Evolutionary conservation across 257 asterid genomes (phyloP).

Genomic region (Fraxinus anomala): DNA sequence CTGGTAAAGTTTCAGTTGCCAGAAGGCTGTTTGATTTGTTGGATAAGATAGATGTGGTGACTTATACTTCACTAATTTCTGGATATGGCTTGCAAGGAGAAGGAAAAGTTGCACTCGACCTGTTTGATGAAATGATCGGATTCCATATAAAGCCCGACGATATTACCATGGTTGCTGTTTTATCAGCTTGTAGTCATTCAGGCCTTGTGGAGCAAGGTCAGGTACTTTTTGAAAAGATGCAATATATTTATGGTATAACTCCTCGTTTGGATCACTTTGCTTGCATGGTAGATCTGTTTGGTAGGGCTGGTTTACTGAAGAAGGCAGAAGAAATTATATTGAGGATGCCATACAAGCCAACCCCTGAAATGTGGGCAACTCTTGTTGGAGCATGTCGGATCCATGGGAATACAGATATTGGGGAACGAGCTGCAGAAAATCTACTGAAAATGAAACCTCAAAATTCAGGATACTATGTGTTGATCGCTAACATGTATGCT

Average conservation of each 20-base stretch:
- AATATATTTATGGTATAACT: slow-evolving; percentile 44
- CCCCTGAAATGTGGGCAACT: slow-evolving; percentile 83
- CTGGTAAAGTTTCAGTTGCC: slow-evolving; percentile 70
- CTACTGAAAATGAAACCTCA: slow-evolving; percentile 65
- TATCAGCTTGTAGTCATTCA: slow-evolving; percentile 92
- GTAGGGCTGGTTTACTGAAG: slow-evolving; percentile 70
- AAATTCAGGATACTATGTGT: slow-evolving; percentile 70
- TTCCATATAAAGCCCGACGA: slow-evolving; percentile 67
- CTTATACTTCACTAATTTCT: slow-evolving; percentile 35
- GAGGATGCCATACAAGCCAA: slow-evolving; percentile 66
- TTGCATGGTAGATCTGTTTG: slow-evolving; percentile 86
- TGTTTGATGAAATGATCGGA: slow-evolving; percentile 68
- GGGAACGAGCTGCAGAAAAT: slow-evolving; percentile 90
- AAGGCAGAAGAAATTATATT: slow-evolving; percentile 57
- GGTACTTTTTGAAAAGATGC: slow-evolving; percentile 63
- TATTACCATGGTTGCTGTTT: slow-evolving; percentile 70
- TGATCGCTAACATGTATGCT: slow-evolving; percentile 89
- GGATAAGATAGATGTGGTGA: slow-evolving; percentile 64
- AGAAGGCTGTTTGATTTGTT: slow-evolving; percentile 62
- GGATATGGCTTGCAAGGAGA: slow-evolving; percentile 76
- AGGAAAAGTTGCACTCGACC: slow-evolving; percentile 56
- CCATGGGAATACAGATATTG: slow-evolving; percentile 67
- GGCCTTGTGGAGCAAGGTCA: slow-evolving; percentile 71
- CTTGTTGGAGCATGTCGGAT: slow-evolving; percentile 80
- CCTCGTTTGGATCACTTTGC: slow-evolving; percentile 75